Evolutionary conservation across 805 yeast genomes (phyloP), one percentile per base, ranked within the genome.

Genomic region (Suhomyces sp.): DNA sequence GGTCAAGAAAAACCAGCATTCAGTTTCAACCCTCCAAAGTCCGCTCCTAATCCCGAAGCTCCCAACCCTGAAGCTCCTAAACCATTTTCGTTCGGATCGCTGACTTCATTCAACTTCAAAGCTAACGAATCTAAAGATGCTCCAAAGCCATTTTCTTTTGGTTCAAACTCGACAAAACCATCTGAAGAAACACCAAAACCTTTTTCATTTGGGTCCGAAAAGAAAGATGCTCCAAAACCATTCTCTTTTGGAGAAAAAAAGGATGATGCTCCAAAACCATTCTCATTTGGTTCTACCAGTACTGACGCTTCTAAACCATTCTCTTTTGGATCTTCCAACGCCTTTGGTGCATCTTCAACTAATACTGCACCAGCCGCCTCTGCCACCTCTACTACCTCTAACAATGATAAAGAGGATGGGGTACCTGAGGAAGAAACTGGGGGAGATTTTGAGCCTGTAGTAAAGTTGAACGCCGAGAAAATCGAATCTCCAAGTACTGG

Each of bases 401-500:
- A 54, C 10, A 56, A 53, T 15, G 71, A 58, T 4, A 67, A 62
- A 13, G 47, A 42, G 3, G 51, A 49, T 5, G 68, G 61, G 23
- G 80, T 64, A 9, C 75, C 70, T 22, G 78, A 76, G 40, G 81
- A 72, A 46, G 79, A 77, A 53, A 78, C 76, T 4, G 77, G 76
- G 42, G 82, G 77, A 1, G 76, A 82, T 57, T 83, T 82, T 54
- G 54, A 61, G 24, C 75, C 77, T 1, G 65, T 73, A 44, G 76
- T 69, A 2, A 52, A 63, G 40, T 56, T 72, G 44, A 54, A 65
- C 1, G 70, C 74, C 19, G 79, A 82, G 47, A 77, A 85, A 51
- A 76, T 84, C 10, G 82, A 80, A 5, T 38, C 54, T 3, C 80
- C 74, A 15, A 54, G 53, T 22, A 88, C 93, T 7, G 97, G 97